Conservation (phyloP, 805 yeast species). For the Saccharomycopsis microspora region DNA sequence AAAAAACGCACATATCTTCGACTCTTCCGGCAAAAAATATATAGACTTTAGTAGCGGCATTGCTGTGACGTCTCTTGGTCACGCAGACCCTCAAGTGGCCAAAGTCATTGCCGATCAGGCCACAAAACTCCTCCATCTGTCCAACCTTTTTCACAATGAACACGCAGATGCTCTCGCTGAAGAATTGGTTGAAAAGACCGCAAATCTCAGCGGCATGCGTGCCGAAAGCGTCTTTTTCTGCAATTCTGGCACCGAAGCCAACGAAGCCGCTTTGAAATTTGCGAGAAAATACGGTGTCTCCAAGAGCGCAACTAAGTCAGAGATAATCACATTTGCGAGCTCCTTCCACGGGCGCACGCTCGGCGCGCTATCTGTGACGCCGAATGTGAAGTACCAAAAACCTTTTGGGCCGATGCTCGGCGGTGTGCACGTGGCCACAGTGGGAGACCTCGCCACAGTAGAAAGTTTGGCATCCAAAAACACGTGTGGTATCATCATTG, state of each 20-base stretch:
- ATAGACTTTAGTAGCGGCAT: slow-evolving; percentile 93
- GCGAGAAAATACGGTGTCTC: slow-evolving; percentile 71
- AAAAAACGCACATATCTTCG: slow-evolving; percentile 70
- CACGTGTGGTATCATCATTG: slow-evolving; percentile 83
- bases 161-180: slow-evolving; percentile 75
- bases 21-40: slow-evolving; percentile 64
- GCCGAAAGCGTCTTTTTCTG: slow-evolving; percentile 67
- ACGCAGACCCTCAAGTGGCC: slow-evolving; percentile 65
- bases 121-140: slow-evolving; percentile 61
- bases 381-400: slow-evolving; percentile 83
- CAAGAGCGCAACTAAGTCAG: slow-evolving; percentile 44
- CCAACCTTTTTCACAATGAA: slow-evolving; percentile 75
- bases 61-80: slow-evolving; percentile 95
- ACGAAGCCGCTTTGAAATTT: slow-evolving; percentile 69
- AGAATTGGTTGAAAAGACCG: slow-evolving; percentile 59
- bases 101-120: slow-evolving; percentile 66
- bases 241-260: slow-evolving; percentile 72
- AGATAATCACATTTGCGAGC: slow-evolving; percentile 75
- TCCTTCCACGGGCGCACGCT: slow-evolving; percentile 93
- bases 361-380: slow-evolving; percentile 89
- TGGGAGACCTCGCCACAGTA: slow-evolving; percentile 50
- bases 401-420: slow-evolving; percentile 93
- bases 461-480: slow-evolving; percentile 30
- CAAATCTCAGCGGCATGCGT: slow-evolving; percentile 64
- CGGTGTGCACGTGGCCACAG: slow-evolving; percentile 61